Evolutionary conservation across 2,329 filamentous ascomycete species (phyloP).

Genomic region (Paraconiothyrium sp.): DNA sequence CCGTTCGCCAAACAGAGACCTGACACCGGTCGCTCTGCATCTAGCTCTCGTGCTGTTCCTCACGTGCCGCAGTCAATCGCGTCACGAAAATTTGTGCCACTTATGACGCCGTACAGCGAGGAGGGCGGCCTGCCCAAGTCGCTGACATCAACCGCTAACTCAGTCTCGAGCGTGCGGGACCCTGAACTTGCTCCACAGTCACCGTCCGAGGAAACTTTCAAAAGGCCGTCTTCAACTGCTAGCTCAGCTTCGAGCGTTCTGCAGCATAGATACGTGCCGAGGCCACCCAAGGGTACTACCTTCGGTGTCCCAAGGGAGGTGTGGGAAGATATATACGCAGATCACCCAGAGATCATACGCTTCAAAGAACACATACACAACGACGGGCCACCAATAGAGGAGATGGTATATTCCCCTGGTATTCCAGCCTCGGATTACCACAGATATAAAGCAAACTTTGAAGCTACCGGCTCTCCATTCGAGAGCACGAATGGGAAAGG

Average conservation of each 20-base stretch:
- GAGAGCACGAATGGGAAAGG: not conserved
- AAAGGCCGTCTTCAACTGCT: not conserved
- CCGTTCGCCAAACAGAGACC: not conserved
- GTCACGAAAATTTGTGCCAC: not conserved
- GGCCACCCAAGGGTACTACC: not conserved
- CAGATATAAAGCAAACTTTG: not conserved
- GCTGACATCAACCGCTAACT: not conserved
- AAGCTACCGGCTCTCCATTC: not conserved
- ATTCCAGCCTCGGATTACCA: not conserved
- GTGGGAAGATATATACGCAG: not conserved
- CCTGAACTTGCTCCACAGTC: not conserved
- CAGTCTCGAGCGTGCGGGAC: not conserved
- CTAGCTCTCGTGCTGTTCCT: not conserved
- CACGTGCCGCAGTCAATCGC: not conserved
- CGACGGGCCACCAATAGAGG: not conserved
- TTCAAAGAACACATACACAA: not conserved
- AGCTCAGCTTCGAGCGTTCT: not conserved
- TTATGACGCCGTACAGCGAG: not conserved
- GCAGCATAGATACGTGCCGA: not conserved
- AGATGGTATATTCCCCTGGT: not conserved
- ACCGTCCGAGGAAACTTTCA: not conserved
- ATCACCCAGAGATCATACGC: not conserved
- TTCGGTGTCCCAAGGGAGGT: not conserved
- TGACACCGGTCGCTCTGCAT: not conserved
- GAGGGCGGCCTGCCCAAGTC: not conserved